Conservation (phyloP, 306 rosid genomes). For the Styphnolobium japonicum region DNA sequence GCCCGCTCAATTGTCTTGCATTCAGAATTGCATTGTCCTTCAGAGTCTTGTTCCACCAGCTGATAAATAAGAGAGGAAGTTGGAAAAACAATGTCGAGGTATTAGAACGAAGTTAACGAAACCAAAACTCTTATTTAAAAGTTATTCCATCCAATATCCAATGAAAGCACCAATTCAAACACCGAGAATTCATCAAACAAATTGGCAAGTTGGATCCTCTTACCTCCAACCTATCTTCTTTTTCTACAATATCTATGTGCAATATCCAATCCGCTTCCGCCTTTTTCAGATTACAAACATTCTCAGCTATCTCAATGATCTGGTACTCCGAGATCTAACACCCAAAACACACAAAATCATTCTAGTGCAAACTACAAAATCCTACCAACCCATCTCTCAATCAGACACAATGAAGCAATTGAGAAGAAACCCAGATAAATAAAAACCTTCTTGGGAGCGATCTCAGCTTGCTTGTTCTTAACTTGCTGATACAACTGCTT, state of each 20-base stretch:
- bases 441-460: conserved; percentile 79
- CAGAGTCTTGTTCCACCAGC: conserved; percentile 88
- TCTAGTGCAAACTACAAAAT: not conserved
- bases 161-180: not conserved
- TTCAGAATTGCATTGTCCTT: conserved; percentile 97
- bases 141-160: not conserved
- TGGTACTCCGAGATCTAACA: conserved; percentile 84
- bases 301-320: conserved; percentile 91
- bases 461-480: conserved; percentile 68
- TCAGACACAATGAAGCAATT: not conserved
- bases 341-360: conserved; percentile 22
- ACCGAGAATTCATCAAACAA: not conserved
- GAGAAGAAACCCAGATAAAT: conserved; percentile 14
- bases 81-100: not conserved
- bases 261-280: conserved; percentile 94
- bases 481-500: conserved; percentile 67
- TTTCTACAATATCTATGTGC: conserved; percentile 79
- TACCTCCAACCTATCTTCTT: conserved; percentile 77
- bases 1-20: conserved; percentile 95
- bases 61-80: conserved; percentile 32
- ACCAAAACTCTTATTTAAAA: not conserved
- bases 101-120: not conserved
- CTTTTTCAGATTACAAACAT: conserved; percentile 88
- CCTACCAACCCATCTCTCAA: conserved; percentile 21
- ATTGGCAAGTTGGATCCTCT: not conserved